A percentile compares a stretch with the other conserved stretches of the same genome.
phyloP scores from a whole-genome alignment of 768 basidiomycete species.

The Phylloporus sp. region DNA sequence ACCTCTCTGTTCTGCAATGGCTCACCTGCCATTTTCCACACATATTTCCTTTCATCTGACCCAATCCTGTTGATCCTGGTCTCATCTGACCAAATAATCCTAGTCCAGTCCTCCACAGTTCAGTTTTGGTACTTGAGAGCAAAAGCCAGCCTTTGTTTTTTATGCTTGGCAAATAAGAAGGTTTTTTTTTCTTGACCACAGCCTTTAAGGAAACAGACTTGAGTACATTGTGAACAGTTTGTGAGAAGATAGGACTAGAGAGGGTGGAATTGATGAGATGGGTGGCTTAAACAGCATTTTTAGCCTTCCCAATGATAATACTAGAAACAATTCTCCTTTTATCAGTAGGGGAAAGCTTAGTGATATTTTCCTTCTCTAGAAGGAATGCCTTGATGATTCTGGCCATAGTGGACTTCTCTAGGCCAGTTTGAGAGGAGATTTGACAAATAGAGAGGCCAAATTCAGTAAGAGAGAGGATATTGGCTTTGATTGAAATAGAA shows the following conservation, averaged over 20 bases:
- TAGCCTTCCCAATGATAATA: background rate
- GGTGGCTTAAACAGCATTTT: background rate
- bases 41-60: background rate
- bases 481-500: background rate
- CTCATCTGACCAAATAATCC: background rate
- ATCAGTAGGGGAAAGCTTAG: background rate
- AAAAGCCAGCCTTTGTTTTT: background rate
- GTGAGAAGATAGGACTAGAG: background rate
- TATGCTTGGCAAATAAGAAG: background rate
- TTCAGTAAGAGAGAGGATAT: background rate
- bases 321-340: background rate
- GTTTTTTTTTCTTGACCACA: background rate
- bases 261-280: background rate
- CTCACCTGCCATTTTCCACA: too few species aligned
- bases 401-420: background rate
- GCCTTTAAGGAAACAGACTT: background rate
- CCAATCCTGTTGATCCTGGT: background rate
- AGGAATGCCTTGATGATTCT: background rate
- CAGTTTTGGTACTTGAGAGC: background rate
- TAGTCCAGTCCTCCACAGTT: slow-evolving; percentile 1
- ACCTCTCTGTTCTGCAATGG: too few species aligned
- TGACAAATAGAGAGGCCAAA: background rate
- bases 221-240: background rate
- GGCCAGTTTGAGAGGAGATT: background rate
- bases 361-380: background rate